phyloP scores from a whole-genome alignment of 495 filamentous ascomycete genomes.

The Parathielavia hyrcaniae region DNA sequence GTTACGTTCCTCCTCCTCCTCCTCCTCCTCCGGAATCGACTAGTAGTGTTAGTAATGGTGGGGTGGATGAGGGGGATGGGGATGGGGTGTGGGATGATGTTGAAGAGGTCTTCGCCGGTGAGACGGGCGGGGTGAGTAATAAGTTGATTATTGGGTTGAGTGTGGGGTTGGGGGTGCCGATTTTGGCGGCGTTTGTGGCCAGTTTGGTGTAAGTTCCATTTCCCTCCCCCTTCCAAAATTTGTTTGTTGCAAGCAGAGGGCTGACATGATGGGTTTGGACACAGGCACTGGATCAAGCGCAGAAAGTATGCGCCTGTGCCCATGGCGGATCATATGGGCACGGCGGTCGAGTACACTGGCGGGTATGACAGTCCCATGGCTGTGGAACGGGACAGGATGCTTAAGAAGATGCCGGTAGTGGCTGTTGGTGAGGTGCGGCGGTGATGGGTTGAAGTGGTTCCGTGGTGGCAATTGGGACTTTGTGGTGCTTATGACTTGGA shows the following conservation, averaged over 20 bases:
- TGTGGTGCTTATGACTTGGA: too few relatives aligned
- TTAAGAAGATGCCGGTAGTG: constrained; percentile 3
- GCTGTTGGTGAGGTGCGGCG: neutral
- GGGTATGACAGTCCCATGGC: constrained; percentile 10
- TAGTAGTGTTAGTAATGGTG: too few relatives aligned
- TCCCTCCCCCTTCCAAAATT: neutral
- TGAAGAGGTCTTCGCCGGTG: neutral
- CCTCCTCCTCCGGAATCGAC: neutral
- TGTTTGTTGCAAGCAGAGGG: too few relatives aligned
- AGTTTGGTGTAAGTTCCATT: constrained; percentile 5
- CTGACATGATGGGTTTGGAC: neutral
- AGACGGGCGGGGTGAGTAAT: constrained; percentile 9
- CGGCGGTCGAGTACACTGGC: constrained; percentile 3
- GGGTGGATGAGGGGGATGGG: neutral
- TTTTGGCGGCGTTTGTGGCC: neutral
- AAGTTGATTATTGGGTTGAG: constrained; percentile 13
- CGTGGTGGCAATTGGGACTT: too few relatives aligned
- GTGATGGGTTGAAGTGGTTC: neutral
- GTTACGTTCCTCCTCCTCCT: constrained; percentile 13
- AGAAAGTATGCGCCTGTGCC: constrained; percentile 2
- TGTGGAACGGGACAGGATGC: constrained; percentile 1
- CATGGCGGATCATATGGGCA: constrained; percentile 13
- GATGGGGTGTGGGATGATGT: constrained; percentile 3
- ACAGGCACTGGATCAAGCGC: neutral
- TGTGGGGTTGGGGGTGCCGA: constrained; percentile 12